Conservation (phyloP, 2,329 filamentous ascomycete species). For the Fusarium sp. region DNA sequence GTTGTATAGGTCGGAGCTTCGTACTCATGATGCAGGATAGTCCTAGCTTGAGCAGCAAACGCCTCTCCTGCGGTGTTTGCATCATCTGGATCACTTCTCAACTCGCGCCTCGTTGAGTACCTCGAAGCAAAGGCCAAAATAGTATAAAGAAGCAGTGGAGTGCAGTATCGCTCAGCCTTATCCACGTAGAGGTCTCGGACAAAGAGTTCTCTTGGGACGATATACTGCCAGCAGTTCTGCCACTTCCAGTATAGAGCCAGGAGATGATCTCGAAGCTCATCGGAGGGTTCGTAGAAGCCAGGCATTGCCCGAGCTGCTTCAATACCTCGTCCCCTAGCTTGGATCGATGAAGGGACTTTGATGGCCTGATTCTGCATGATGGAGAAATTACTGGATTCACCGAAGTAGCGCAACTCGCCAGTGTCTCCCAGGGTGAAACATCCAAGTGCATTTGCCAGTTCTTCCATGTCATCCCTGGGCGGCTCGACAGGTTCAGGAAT, state of each 20-base stretch:
- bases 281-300: not conserved
- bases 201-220: conserved; percentile 5
- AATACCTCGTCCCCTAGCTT: not conserved
- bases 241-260: not conserved
- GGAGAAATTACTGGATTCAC: conserved; percentile 15
- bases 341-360: not conserved
- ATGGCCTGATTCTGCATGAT: conserved; percentile 11
- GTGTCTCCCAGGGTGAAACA: conserved; percentile 13
- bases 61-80: conserved; percentile 7
- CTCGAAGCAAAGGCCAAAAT: not conserved
- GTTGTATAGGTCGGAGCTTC: not conserved
- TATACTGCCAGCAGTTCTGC: conserved; percentile 15
- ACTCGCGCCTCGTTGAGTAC: not conserved
- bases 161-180: conserved; percentile 4
- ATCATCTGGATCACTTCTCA: not conserved
- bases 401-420: conserved; percentile 9
- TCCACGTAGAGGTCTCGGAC: conserved; percentile 3
- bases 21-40: conserved; percentile 4
- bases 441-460: not conserved
- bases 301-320: conserved; percentile 1
- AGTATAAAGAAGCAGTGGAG: not conserved
- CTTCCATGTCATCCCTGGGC: not conserved
- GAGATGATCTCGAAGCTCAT: conserved; percentile 3
- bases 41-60: not conserved
- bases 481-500: not conserved